Evolutionary conservation across 768 basidiomycete genomes (phyloP), one percentile per base, ranked within the genome.

Genomic region (Lactarius psammicola): DNA sequence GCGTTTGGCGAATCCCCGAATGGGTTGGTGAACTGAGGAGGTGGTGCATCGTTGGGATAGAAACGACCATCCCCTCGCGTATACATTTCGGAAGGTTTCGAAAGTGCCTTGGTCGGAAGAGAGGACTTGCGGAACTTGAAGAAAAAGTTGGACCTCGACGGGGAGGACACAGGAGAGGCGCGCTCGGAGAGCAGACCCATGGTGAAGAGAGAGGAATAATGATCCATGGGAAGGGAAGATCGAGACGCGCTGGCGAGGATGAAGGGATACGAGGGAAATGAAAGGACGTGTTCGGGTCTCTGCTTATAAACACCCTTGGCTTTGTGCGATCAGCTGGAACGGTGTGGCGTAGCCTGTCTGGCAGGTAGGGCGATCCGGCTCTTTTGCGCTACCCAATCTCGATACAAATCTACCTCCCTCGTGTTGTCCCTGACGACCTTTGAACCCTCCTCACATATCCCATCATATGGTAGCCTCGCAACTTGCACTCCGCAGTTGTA

Each of bases 81-180:
- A n/a, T 15, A 60, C 3, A 46, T 49, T 11, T 54, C 58, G 1
- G 28, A 42, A 5, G 67, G 49, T 15, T 57, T 51, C 2, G 56
- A 65, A 36, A 60, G 46, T 10, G 53, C 30, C 17, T 51, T 46
- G 7, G 59, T 61, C 7, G 69, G 67, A 10, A 70, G 67, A 5
- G 69, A 70, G 3, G 67, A 60, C 58, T 70, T 70, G 68, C 69
- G 69, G 23, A 65, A 68, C 46, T 65, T 65, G 53, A 33, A 62
- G 38, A 70, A 65, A 30, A 62, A 6, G 26, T 44, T 60, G 34
- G 60, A 42, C 9, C 55, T 53, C 4, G 36, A 4, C 11, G 69
- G 63, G 4, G 67, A 62, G 34, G 55, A 23, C 4, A 59, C 63
- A 18, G 69, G 69, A 15, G 69, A 65, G 10, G 26, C 49, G 13